A percentile compares a stretch with the other conserved stretches of the same genome.
Conservation (phyloP, 164 flowering plant genomes). For the Macadamia tetraphylla region DNA sequence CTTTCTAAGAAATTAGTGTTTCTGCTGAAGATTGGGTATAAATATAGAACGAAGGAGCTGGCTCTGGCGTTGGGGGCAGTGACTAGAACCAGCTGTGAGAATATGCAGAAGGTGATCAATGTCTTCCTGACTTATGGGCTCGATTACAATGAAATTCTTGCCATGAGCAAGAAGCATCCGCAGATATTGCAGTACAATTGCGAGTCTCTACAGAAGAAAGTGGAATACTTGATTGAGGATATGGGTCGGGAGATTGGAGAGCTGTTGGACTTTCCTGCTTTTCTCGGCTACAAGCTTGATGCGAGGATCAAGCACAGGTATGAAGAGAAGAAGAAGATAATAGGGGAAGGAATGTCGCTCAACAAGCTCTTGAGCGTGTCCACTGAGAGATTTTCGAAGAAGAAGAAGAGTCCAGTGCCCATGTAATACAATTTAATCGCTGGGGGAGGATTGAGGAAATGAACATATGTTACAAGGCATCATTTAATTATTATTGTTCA, state of each 20-base stretch:
- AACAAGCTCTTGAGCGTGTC: constrained; percentile 69
- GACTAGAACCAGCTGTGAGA: constrained; percentile 49
- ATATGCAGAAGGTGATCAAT: constrained; percentile 62
- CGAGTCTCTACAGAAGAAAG: constrained; percentile 55
- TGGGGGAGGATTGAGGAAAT: too few relatives aligned
- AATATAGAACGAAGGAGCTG: constrained; percentile 51
- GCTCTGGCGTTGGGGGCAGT: constrained; percentile 31
- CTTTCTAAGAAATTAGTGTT: constrained; percentile 46
- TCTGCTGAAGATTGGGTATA: constrained; percentile 68
- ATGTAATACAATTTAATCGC: too few relatives aligned
- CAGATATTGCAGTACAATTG: constrained; percentile 70
- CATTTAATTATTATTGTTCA: too few relatives aligned
- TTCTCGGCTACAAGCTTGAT: constrained; percentile 77
- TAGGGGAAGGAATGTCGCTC: constrained; percentile 61
- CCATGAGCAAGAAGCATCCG: constrained; percentile 75
- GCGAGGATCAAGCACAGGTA: constrained; percentile 68
- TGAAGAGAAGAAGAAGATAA: constrained; percentile 45
- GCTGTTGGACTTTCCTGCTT: constrained; percentile 77
- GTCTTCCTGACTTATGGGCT: constrained; percentile 56
- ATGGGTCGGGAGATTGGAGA: constrained; percentile 49
- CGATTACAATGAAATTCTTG: constrained; percentile 44
- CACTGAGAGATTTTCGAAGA: constrained; percentile 33
- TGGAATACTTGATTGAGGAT: constrained; percentile 37
- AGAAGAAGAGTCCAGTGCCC: constrained; percentile 4
- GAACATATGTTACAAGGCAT: too few relatives aligned